These are phyloP conservation scores for Rhypophila decipiens DNA, from an alignment of 495 filamentous ascomycete species.

Conservation along the genomic window DNA sequence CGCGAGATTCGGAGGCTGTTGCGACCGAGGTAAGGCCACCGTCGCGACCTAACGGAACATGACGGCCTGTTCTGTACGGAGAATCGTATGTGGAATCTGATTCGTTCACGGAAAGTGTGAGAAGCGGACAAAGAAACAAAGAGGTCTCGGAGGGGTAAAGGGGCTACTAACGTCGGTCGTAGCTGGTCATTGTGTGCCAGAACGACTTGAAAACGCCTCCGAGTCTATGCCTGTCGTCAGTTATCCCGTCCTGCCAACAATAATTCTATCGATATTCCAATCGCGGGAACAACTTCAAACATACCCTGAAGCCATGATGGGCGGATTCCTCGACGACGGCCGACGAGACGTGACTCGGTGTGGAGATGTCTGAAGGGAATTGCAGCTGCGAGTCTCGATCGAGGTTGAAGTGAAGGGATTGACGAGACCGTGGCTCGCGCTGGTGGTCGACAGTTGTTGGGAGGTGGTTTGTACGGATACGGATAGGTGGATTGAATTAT, in stretches of 20 bases:
- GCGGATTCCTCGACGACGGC: background rate
- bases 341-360: background rate
- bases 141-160: slow-evolving; percentile 18
- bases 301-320: background rate
- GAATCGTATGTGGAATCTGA: slow-evolving; percentile 81
- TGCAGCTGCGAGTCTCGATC: background rate
- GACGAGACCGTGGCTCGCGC: too few relatives aligned
- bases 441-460: too few relatives aligned
- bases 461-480: too few relatives aligned
- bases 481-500: too few relatives aligned
- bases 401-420: background rate
- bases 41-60: slow-evolving; percentile 67
- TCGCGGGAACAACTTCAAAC: background rate
- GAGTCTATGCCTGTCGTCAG: slow-evolving; percentile 15
- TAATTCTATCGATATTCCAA: slow-evolving; percentile 2
- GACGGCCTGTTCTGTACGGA: slow-evolving; percentile 74
- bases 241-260: too few relatives aligned
- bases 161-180: slow-evolving; percentile 50
- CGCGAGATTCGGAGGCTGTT: slow-evolving; percentile 69
- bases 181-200: slow-evolving; percentile 92
- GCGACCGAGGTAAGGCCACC: slow-evolving; percentile 71
- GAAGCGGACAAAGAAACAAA: slow-evolving; percentile 5
- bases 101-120: slow-evolving; percentile 30
- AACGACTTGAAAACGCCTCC: slow-evolving; percentile 39
- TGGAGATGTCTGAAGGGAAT: background rate